Evolutionary conservation across 768 basidiomycete genomes (phyloP), one percentile per base, ranked within the genome.

Genomic region (Trametes meyenii): DNA sequence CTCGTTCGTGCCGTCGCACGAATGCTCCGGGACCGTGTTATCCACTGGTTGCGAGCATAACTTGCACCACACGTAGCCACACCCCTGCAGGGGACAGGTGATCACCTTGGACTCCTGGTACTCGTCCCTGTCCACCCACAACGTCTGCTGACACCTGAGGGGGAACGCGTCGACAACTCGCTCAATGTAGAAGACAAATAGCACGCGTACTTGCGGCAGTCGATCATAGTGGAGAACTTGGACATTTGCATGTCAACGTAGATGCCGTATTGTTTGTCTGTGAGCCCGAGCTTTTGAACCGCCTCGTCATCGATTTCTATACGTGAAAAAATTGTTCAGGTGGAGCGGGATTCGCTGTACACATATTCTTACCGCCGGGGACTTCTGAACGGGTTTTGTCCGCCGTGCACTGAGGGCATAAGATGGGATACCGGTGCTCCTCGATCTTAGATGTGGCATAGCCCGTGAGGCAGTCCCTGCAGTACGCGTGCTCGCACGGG

Each of bases 1-100:
- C 65, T 87, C 86, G 1, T 76, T 75, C 13, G 81, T 75, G 4
- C 83, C 85, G 58, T 86, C 85, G 69, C 87, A 88, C 0, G 83
- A 83, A 68, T 86, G 84, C 55, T 74, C 72, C 13, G 76, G 77
- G 6, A 75, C 79, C 17, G 69, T 72, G 12, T 72, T 21, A 6
- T 62, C 55, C 51, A 77, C 62, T 62, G 70, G 56, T 58, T 83
- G 81, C 29, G 79, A 80, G 71, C 87, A 88, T 33, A 71, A 71
- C 72, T 83, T 88, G 71, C 87, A 88, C 87, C 86, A 88, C 7
- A 76, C 73, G 63, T 84, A 72, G 0, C 71, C 67, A 58, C 87
- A 88, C 17, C 71, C 69, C 0, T 69, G 73, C 35, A 81, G 67
- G 3, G 84, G 85, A 61, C 87, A 88, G 12, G 73, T 69, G 38